phyloP scores from a whole-genome alignment of 805 yeast genomes.

The Candida lessepsii region DNA sequence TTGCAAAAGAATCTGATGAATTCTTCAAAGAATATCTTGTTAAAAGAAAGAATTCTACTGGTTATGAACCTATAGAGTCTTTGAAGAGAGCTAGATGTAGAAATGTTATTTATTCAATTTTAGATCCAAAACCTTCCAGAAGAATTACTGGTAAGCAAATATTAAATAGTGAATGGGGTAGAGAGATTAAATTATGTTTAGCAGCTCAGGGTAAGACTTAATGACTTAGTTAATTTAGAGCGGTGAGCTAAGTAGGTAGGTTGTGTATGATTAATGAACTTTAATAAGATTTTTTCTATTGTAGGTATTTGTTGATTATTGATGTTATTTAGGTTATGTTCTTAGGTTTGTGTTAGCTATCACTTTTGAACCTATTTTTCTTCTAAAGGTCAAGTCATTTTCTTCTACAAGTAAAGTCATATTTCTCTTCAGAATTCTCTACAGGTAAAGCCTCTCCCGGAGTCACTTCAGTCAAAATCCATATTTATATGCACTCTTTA shows the following conservation, averaged over 20 bases:
- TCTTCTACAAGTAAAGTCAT: no score
- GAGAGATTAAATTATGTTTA: constrained; percentile 78
- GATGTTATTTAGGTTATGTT: no score
- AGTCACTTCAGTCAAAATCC: no score
- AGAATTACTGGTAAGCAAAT: constrained; percentile 87
- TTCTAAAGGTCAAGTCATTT: no score
- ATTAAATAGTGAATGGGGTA: constrained; percentile 92
- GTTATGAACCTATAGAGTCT: constrained; percentile 88
- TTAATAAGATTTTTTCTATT: background rate
- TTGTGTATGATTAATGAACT: constrained; percentile 8
- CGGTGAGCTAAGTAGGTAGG: no score
- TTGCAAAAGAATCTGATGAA: constrained; percentile 74
- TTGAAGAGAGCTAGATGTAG: constrained; percentile 85
- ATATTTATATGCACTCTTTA: no score
- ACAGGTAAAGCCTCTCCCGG: no score
- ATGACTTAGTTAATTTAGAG: no score
- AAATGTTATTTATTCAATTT: constrained; percentile 86
- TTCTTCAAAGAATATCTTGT: constrained; percentile 71
- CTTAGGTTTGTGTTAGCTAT: no score
- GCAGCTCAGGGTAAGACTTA: constrained; percentile 53
- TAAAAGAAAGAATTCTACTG: constrained; percentile 77
- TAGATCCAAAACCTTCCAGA: constrained; percentile 87
- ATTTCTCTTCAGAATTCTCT: no score
- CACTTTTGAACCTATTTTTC: no score
- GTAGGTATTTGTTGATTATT: no score